Evolutionary conservation across 768 basidiomycete species (phyloP).

Genomic region (Termitomyces sp.): DNA sequence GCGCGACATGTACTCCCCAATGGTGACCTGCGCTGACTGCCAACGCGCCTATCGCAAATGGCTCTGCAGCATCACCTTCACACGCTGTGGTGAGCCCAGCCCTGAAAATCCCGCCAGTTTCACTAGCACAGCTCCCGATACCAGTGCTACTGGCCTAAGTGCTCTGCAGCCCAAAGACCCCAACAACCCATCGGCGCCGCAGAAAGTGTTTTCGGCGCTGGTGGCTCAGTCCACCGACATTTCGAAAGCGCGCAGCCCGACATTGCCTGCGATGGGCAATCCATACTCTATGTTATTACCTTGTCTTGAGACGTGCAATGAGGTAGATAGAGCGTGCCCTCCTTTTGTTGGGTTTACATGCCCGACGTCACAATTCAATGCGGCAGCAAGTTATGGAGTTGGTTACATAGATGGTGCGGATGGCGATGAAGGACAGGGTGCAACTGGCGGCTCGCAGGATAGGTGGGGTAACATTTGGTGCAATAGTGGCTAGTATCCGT

Average conservation of each 20-base stretch:
- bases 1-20: slow-evolving; percentile 73
- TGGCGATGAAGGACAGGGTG: slow-evolving; percentile 44
- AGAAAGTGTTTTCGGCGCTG: slow-evolving; percentile 46
- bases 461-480: slow-evolving; percentile 79
- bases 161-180: slow-evolving; percentile 20
- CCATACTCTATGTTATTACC: slow-evolving; percentile 66
- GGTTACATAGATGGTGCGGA: slow-evolving; percentile 63
- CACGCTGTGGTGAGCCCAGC: slow-evolving; percentile 65
- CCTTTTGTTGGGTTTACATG: slow-evolving; percentile 68
- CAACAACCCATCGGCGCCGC: slow-evolving; percentile 13
- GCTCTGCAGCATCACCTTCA: slow-evolving; percentile 72
- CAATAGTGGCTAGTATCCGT: slow-evolving; percentile 28
- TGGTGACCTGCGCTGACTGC: slow-evolving; percentile 76
- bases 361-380: slow-evolving; percentile 58
- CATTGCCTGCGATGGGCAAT: slow-evolving; percentile 39
- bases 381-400: slow-evolving; percentile 67
- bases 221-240: slow-evolving; percentile 35
- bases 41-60: slow-evolving; percentile 69
- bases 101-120: slow-evolving; percentile 28
- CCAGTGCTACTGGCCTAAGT: slow-evolving; percentile 28
- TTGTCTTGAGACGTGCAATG: slow-evolving; percentile 75
- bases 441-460: slow-evolving; percentile 56
- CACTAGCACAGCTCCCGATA: slow-evolving; percentile 25
- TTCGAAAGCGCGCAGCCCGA: slow-evolving; percentile 38
- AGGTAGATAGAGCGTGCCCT: slow-evolving; percentile 75